Conservation (phyloP, 225 moss, liverwort and hornwort species). For the Physcomitrium patens region DNA sequence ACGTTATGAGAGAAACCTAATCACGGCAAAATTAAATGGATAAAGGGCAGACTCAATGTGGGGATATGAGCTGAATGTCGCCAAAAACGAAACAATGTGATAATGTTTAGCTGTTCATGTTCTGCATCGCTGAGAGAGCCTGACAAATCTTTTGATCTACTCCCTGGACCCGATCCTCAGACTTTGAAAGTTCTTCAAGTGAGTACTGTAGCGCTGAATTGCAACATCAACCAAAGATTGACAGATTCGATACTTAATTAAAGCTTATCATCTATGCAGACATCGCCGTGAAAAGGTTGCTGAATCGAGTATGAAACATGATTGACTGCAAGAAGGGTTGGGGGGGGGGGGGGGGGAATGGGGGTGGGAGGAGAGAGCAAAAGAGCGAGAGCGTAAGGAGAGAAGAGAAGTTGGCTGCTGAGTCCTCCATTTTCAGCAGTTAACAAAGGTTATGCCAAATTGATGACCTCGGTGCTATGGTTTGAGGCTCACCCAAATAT, state of each 20-base stretch:
- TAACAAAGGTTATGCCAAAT: constrained; percentile 5
- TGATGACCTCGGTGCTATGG: constrained; percentile 6
- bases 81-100: no score
- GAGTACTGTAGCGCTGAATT: not conserved
- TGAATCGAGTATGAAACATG: not conserved
- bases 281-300: constrained; percentile 16
- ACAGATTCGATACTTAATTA: constrained; percentile 17
- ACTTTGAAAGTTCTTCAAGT: not conserved
- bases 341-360: not conserved
- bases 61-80: not conserved
- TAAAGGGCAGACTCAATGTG: not conserved
- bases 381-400: not conserved
- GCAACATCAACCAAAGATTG: not conserved
- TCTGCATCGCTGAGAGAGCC: not conserved
- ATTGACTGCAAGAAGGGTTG: constrained; percentile 4
- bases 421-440: constrained; percentile 35
- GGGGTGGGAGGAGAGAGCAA: not conserved
- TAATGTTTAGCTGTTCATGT: not conserved
- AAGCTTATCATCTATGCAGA: constrained; percentile 7
- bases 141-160: not conserved
- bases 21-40: no score
- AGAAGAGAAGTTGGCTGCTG: constrained; percentile 8
- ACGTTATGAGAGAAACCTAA: no score
- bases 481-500: constrained; percentile 9
- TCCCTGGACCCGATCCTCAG: not conserved